Evolutionary conservation across 306 rosid genomes (phyloP), one percentile per base, ranked within the genome.

Genomic region (Pueraria montana): DNA sequence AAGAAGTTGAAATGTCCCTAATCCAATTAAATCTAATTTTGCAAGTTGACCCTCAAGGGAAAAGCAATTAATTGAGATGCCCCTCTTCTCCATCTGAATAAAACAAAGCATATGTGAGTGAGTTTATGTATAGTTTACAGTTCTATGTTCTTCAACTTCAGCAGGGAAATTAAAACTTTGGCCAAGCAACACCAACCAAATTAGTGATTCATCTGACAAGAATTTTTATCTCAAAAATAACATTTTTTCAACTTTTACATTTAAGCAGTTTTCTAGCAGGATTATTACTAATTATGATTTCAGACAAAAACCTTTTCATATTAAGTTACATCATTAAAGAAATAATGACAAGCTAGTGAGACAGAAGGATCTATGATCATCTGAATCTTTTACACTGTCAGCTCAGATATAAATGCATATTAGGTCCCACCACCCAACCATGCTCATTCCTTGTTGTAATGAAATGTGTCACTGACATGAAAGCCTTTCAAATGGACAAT

Each of bases 41-140:
- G 95, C 98, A 83, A 92, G 92, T 79, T 88, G 91, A 49, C 98
- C 98, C 83, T 93, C 97, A 58, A 89, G 97, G 17, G 96, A 92
- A 81, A 84, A 48, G 84, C 91, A 93, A n/a, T 76, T 77, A 50
- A 95, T 73, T 40, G 69, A 48, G 48, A 67, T 59, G 77, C 88
- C 88, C 49, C 79, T 82, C 82, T 86, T 88, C 62, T 88, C 91
- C 92, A 84, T 90, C 98, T 95, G 85, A 81, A 83, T 42, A 40
- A 72, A 49, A 52, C 43, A 80, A 67, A 16, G 52, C 45, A 83
- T 2, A 76, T 14, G 30, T 14, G 11, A 65, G 32, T 20, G 32
- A 76, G 76, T 24, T 56, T 20, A 53, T 1, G 23, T 23, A 11
- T 8, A 52, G 66, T 74, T 49, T 24, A 63, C 13, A 16, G n/a